Base-by-base conservation (phyloP, 2,329 filamentous ascomycete species). In the Teratosphaeria viscida region DNA sequence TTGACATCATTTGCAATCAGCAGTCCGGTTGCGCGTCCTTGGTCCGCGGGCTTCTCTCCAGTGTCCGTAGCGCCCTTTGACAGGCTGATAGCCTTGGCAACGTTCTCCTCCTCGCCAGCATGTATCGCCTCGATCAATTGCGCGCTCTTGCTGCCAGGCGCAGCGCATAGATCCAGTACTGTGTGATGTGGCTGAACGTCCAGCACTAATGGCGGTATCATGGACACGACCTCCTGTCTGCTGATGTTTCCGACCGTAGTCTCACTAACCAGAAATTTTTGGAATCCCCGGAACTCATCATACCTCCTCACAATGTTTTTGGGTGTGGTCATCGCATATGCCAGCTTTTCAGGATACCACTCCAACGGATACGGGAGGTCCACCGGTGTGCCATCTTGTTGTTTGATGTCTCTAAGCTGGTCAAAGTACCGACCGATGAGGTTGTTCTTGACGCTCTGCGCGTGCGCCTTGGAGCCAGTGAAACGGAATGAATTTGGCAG, bases 401-500 rank as follows among this genome's bases (percentile, higher is more conserved):
- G 19, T 19, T 56, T 47, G 71, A 96, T 94, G 61, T 86, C 85
- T 57, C 85, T 86, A 66, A 99, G 95, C 69, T 95, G 84, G 57
- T 94, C 94, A 64, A 96, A 90, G 73, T 96, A 96, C 74, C 88
- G 84, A 59, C 89, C 85, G 75, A 92, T 88, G 60, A 99, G 84
- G 60, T 92, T 88, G 69, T 92, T 84, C 78, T 94, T 90, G 60
- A 97, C 94, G 59, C 89, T 85, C 61, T 96, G 81, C n/a, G 94
- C 94, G 76, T 99, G 92, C 63, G 90, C 89, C 81, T 92, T 95
- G 54, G 91, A 96, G 43, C 94, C 94, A 61, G 91, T 95, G 77
- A 99, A 99, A 62, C 94, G 86, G 79, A 97, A 99, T 75, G 92
- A 96, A 78, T 96, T 97, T 59, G 94, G 94, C 56, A 99, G 79